Evolutionary conservation across 2,329 filamentous ascomycete genomes (phyloP).

Genomic region (Teratosphaeria gauchensis): DNA sequence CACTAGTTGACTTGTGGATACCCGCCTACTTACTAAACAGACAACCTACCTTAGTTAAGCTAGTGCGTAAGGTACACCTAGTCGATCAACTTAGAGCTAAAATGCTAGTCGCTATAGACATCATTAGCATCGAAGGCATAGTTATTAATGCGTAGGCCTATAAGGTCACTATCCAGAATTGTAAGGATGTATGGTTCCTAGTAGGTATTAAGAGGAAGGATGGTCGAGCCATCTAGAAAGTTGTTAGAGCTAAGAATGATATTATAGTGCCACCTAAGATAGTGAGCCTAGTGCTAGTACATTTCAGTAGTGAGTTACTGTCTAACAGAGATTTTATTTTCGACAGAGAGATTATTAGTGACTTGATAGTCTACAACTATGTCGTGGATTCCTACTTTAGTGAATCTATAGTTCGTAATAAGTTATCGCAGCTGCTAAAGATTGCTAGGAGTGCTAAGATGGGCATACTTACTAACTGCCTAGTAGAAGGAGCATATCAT

Average conservation of each 20-base stretch:
- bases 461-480: too few species aligned
- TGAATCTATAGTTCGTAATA: too few species aligned
- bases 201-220: background rate
- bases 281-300: background rate
- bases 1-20: background rate
- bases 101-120: background rate
- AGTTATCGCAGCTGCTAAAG: too few species aligned
- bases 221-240: background rate
- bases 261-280: background rate
- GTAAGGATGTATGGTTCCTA: background rate
- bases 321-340: background rate
- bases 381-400: too few species aligned
- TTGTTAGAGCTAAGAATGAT: background rate
- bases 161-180: background rate
- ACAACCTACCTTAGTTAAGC: background rate
- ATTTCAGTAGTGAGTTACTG: background rate
- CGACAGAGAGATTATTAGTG: background rate
- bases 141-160: background rate
- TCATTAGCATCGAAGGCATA: background rate
- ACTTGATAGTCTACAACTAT: background rate
- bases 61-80: too few species aligned
- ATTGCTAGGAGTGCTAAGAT: too few species aligned
- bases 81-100: background rate
- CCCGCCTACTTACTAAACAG: too few species aligned
- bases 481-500: background rate